A percentile compares a stretch with the other conserved stretches of the same genome.
phyloP scores from a whole-genome alignment of 768 basidiomycete species.

The Agrocybe praecox region DNA sequence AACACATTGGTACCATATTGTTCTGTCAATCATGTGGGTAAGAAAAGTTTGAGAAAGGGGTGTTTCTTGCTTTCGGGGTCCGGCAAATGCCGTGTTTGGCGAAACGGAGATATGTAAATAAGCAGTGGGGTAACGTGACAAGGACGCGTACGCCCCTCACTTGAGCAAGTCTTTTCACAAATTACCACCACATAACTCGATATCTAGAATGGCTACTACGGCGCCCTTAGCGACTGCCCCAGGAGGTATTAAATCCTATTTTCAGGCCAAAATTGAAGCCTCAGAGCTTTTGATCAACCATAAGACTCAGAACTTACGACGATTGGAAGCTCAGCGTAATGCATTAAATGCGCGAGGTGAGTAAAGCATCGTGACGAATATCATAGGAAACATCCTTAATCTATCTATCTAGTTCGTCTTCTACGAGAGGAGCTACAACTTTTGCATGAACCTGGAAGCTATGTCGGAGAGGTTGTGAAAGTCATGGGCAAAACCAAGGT shows the following conservation, averaged over 20 bases:
- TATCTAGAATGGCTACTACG: constrained; percentile 21
- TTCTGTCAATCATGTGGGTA: too few species aligned
- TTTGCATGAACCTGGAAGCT: constrained; percentile 93
- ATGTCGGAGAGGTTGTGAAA: constrained; percentile 97
- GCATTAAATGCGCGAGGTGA: constrained; percentile 92
- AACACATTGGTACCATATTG: too few species aligned
- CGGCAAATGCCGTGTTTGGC: too few species aligned
- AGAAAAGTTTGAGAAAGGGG: too few species aligned
- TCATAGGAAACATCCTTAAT: neutral
- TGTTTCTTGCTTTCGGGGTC: too few species aligned
- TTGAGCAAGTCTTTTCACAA: neutral
- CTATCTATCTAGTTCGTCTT: constrained; percentile 66
- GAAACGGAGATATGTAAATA: too few species aligned
- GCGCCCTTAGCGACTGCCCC: constrained; percentile 44
- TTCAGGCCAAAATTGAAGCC: constrained; percentile 93
- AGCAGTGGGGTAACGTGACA: constrained; percentile 10
- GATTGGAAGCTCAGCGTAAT: constrained; percentile 96
- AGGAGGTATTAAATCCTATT: constrained; percentile 85
- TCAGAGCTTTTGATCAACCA: constrained; percentile 93
- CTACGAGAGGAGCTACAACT: constrained; percentile 91
- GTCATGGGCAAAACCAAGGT: constrained; percentile 99
- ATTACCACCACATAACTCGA: neutral
- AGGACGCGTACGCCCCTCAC: constrained; percentile 19
- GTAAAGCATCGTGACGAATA: neutral
- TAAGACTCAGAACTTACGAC: constrained; percentile 94